Evolutionary conservation across 2,329 filamentous ascomycete species (phyloP), one percentile per base, ranked within the genome.

Genomic region (Phialocephala subalpina): DNA sequence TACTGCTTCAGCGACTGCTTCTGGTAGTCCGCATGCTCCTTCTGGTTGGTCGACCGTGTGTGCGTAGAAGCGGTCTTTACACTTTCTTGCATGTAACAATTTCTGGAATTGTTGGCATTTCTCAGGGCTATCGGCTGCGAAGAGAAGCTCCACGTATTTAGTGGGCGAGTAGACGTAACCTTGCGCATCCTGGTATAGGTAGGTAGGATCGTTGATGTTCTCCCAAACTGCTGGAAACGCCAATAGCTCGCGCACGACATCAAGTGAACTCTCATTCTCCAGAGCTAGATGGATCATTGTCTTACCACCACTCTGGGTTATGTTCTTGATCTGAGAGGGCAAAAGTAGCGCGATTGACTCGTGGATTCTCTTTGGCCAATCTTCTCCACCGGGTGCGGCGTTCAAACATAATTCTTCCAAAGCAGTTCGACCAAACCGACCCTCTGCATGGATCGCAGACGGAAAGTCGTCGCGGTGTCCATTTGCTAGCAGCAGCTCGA

Each of bases 221-320:
- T 55, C 59, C 59, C 59, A 61, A 12, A 40, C 45, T 18, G 27
- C 27, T 40, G 47, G 42, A 25, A 61, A 61, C 3, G 59, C 18
- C n/a, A 61, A 53, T 25, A 61, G 45, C 42, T 61, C 45, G n/a
- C 59, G 42, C 5, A 45, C 38, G n/a, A 61, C 27, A 52, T 27
- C 45, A 4, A 52, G n/a, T 52, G 47, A 40, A 18, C 22, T 20
- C 27, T 61, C 33, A 22, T 61, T 61, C 47, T 61, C 59, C 7
- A 61, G 59, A 4, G 59, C 59, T n/a, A 61, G 33, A 55, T 61
- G 59, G 16, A 61, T 20, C 59, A 61, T 61, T 53, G 59, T 53
- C 27, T 53, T 52, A 25, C 59, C 59, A 16, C 59, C 45, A 22
- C 42, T 61, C 33, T 53, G 42, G 4, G 59, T 0, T 61, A 61